These are phyloP conservation scores for Rhododendron griersonianum DNA, from an alignment of 148 eudicot species.

Conservation along the genomic window DNA sequence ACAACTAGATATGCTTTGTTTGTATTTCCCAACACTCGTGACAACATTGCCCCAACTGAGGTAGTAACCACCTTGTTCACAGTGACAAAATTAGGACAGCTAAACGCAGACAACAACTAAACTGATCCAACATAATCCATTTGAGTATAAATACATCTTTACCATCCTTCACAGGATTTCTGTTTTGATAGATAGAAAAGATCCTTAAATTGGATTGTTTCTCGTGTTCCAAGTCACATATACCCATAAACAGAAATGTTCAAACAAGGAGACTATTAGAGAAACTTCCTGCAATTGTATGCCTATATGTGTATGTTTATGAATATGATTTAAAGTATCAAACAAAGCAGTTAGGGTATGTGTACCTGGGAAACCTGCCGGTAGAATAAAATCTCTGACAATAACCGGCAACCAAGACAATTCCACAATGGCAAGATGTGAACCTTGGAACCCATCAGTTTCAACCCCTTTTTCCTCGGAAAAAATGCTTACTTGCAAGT, in stretches of 20 bases:
- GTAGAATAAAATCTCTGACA: slow-evolving; percentile 68
- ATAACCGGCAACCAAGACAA: slow-evolving; percentile 66
- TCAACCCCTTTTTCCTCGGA: slow-evolving; percentile 30
- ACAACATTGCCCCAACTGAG: not conserved
- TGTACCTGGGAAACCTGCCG: slow-evolving; percentile 83
- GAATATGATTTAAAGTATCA: not conserved
- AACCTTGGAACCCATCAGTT: slow-evolving; percentile 24
- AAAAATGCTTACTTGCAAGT: slow-evolving; percentile 30
- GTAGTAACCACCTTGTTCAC: not conserved
- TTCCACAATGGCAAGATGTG: slow-evolving; percentile 15
- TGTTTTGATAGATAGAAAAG: not conserved
- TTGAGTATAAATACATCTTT: not conserved
- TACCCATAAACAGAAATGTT: not conserved
- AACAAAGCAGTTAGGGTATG: not conserved
- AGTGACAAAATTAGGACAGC: not conserved
- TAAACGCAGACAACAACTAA: not conserved
- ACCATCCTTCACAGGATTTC: not conserved
- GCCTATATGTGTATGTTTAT: not conserved
- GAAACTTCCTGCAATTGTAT: not conserved
- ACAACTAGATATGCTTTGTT: not conserved
- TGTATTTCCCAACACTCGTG: not conserved
- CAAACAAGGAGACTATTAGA: not conserved
- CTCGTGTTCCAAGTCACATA: not conserved
- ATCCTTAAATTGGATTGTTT: not conserved
- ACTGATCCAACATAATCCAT: not conserved